These are phyloP conservation scores for Rubia yunnanensis DNA, from an alignment of 257 asterid genomes.

Conservation along the genomic window DNA sequence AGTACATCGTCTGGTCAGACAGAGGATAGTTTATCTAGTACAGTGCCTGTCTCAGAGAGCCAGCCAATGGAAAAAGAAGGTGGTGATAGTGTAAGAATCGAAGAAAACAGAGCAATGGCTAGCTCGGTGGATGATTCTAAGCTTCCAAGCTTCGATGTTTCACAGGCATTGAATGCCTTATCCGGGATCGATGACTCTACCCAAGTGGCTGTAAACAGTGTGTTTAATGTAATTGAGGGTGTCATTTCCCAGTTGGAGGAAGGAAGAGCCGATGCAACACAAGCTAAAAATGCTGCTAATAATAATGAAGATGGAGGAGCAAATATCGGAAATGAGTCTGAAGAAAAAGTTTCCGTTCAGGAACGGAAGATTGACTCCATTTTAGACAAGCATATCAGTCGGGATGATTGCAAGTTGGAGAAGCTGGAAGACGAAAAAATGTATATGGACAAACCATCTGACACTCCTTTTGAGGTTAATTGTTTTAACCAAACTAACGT, in stretches of 20 bases:
- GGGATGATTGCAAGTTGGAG: constrained; percentile 23
- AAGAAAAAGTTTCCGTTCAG: constrained; percentile 24
- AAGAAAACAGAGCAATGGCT: constrained; percentile 31
- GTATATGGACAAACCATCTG: constrained; percentile 18
- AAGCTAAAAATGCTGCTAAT: constrained; percentile 21
- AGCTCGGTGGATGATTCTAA: constrained; percentile 28
- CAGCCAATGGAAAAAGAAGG: constrained; percentile 31
- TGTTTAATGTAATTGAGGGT: constrained; percentile 72
- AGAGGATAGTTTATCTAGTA: constrained; percentile 33
- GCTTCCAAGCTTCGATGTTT: constrained; percentile 53
- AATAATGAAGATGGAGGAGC: constrained; percentile 14
- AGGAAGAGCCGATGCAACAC: constrained; percentile 31
- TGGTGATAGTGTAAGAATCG: constrained; percentile 34
- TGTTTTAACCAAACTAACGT: constrained; percentile 19
- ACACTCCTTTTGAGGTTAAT: constrained; percentile 19
- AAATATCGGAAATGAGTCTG: neutral
- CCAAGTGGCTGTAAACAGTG: constrained; percentile 86
- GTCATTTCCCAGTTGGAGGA: constrained; percentile 71
- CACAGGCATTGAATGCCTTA: constrained; percentile 75
- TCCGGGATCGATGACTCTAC: constrained; percentile 91
- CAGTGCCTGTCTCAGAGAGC: constrained; percentile 40
- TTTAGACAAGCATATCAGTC: constrained; percentile 18
- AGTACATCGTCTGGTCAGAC: constrained; percentile 20
- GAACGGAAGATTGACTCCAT: constrained; percentile 21
- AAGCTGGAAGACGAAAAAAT: constrained; percentile 17